Percentiles rank a stretch among this genome's conserved stretches.
phyloP scores from a whole-genome alignment of 768 basidiomycete genomes.

The Candolleomyces aberdarensis region DNA sequence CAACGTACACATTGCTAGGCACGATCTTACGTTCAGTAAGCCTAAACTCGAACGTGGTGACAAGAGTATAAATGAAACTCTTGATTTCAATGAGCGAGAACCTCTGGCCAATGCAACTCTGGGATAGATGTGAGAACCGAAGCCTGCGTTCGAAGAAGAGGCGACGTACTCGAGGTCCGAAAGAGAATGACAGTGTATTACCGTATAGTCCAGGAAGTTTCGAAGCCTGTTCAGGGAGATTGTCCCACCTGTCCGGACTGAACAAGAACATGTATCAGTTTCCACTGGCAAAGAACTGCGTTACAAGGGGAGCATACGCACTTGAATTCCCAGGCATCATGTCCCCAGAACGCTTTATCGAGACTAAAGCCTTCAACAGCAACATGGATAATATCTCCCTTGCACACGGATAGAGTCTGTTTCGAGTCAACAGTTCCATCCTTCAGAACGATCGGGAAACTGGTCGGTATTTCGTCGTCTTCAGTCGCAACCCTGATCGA shows the following conservation, averaged over 20 bases:
- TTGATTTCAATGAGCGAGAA: slow-evolving; percentile 87
- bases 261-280: not conserved
- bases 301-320: slow-evolving; percentile 27
- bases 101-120: slow-evolving; percentile 83
- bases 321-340: slow-evolving; percentile 81
- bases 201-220: slow-evolving; percentile 69
- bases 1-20: slow-evolving; percentile 60
- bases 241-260: slow-evolving; percentile 82
- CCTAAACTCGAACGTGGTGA: slow-evolving; percentile 65
- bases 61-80: slow-evolving; percentile 64
- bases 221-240: slow-evolving; percentile 65
- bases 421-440: slow-evolving; percentile 44
- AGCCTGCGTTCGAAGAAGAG: not conserved
- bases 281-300: not conserved
- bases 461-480: slow-evolving; percentile 76
- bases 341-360: slow-evolving; percentile 76
- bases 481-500: slow-evolving; percentile 74
- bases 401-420: slow-evolving; percentile 48
- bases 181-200: slow-evolving; percentile 73
- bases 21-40: slow-evolving; percentile 50
- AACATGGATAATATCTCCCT: slow-evolving; percentile 75
- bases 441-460: slow-evolving; percentile 52
- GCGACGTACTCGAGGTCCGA: slow-evolving; percentile 69
- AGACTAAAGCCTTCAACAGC: slow-evolving; percentile 80
- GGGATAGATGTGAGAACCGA: not conserved